A percentile compares a stretch with the other conserved stretches of the same genome.
Conservation (phyloP, 2,329 filamentous ascomycete genomes). For the Aureobasidium sp. region DNA sequence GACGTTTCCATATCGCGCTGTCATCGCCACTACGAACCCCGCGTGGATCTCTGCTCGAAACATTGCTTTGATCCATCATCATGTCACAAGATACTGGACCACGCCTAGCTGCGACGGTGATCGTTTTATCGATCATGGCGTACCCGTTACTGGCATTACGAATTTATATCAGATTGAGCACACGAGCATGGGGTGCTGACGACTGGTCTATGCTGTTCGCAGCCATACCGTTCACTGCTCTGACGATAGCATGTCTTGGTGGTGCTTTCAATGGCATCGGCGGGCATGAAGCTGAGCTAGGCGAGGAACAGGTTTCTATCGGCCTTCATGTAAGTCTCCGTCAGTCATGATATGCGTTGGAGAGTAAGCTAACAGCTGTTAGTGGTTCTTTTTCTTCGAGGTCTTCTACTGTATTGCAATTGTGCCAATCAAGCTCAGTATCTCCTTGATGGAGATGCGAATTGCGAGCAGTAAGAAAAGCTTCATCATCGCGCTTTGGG, state of each 20-base stretch:
- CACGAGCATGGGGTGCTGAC: slow-evolving; percentile 10
- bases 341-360: neutral
- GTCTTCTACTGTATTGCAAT: slow-evolving; percentile 29
- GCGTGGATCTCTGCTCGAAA: too few relatives aligned
- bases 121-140: slow-evolving; percentile 2
- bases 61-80: too few relatives aligned
- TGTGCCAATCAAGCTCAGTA: slow-evolving; percentile 29
- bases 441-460: slow-evolving; percentile 28
- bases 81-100: slow-evolving; percentile 5
- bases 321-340: slow-evolving; percentile 17
- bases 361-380: slow-evolving; percentile 7
- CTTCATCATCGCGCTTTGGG: slow-evolving; percentile 23
- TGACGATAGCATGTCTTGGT: slow-evolving; percentile 22
- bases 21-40: neutral
- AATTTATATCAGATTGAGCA: slow-evolving; percentile 5
- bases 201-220: slow-evolving; percentile 9
- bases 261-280: slow-evolving; percentile 26
- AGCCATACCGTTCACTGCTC: slow-evolving; percentile 18
- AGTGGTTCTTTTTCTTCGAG: slow-evolving; percentile 31
- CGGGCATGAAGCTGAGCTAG: slow-evolving; percentile 20
- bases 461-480: slow-evolving; percentile 23
- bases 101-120: slow-evolving; percentile 3
- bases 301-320: slow-evolving; percentile 14
- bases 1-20: neutral
- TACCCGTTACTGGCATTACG: slow-evolving; percentile 2